Conservation (phyloP, 2,329 filamentous ascomycete species). For the Botryotinia convoluta region DNA sequence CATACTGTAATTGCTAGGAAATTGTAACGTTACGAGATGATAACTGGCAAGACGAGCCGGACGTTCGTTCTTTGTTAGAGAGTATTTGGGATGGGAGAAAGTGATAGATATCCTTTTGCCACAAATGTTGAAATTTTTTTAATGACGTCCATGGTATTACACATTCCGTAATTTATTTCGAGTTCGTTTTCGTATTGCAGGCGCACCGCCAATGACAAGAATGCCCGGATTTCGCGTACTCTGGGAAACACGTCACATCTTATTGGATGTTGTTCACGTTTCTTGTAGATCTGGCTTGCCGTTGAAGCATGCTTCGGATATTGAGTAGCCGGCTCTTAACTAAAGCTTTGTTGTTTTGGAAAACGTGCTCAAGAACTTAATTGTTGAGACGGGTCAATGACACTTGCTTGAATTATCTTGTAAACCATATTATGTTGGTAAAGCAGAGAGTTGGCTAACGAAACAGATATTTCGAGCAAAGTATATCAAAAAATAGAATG, state of each 20-base stretch:
- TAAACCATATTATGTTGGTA: neutral
- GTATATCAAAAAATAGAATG: neutral
- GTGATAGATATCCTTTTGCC: neutral
- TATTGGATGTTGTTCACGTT: neutral
- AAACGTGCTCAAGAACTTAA: neutral
- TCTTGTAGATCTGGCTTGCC: neutral
- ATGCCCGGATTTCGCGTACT: neutral
- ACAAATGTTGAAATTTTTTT: neutral
- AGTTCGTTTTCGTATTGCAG: slow-evolving; percentile 16
- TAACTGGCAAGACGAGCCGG: slow-evolving; percentile 8
- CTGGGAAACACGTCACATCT: neutral
- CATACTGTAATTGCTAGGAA: neutral
- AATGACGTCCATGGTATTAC: neutral
- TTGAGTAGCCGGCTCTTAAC: neutral
- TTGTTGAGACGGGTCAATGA: neutral
- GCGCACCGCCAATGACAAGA: neutral
- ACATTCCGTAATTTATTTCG: neutral
- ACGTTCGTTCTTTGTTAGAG: neutral
- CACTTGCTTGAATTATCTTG: slow-evolving; percentile 8
- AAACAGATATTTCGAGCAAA: neutral
- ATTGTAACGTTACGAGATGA: neutral
- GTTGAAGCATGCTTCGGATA: slow-evolving; percentile 12
- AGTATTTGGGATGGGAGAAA: neutral
- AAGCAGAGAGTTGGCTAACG: neutral
- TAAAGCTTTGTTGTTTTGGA: neutral